Percentiles rank a stretch among this genome's conserved stretches.
Conservation (phyloP, 192 early-diverging fungal species). For the Chytriomyces sp. region DNA sequence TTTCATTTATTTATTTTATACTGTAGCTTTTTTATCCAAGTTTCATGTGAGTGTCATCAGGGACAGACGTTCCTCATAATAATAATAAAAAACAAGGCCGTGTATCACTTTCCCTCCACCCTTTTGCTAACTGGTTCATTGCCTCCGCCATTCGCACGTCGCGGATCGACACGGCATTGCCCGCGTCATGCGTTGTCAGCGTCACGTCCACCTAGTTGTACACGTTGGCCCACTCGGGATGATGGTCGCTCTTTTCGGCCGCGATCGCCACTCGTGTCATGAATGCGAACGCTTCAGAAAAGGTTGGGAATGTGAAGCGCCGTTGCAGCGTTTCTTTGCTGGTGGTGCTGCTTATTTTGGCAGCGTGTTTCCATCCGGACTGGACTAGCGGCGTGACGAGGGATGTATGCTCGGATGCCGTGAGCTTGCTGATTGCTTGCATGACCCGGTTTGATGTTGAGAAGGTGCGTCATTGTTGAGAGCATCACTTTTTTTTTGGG, state of each 20-base stretch:
- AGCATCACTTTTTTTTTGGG: too few species aligned
- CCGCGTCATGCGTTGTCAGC: slow-evolving; percentile 88
- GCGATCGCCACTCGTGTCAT: slow-evolving; percentile 89
- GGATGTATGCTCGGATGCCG: background rate
- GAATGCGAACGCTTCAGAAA: slow-evolving; percentile 90
- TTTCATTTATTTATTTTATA: too few species aligned
- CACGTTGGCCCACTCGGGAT: slow-evolving; percentile 89
- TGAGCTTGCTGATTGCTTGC: background rate
- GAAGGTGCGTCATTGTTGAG: too few species aligned
- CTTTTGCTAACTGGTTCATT: slow-evolving; percentile 44
- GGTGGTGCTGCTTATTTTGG: slow-evolving; percentile 50
- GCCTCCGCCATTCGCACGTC: slow-evolving; percentile 72
- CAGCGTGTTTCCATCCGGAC: background rate
- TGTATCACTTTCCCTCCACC: background rate
- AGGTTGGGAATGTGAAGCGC: slow-evolving; percentile 79
- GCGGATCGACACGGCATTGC: slow-evolving; percentile 70
- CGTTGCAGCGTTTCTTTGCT: slow-evolving; percentile 56
- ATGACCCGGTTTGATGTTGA: background rate
- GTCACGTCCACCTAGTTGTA: slow-evolving; percentile 92
- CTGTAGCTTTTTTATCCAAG: too few species aligned
- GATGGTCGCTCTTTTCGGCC: slow-evolving; percentile 93
- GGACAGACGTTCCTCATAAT: too few species aligned
- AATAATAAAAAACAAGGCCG: too few species aligned
- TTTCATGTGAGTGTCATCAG: too few species aligned
- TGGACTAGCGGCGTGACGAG: background rate